phyloP scores from a whole-genome alignment of 169 alveolate genomes.

The Eimeria nieschulzi region DNA sequence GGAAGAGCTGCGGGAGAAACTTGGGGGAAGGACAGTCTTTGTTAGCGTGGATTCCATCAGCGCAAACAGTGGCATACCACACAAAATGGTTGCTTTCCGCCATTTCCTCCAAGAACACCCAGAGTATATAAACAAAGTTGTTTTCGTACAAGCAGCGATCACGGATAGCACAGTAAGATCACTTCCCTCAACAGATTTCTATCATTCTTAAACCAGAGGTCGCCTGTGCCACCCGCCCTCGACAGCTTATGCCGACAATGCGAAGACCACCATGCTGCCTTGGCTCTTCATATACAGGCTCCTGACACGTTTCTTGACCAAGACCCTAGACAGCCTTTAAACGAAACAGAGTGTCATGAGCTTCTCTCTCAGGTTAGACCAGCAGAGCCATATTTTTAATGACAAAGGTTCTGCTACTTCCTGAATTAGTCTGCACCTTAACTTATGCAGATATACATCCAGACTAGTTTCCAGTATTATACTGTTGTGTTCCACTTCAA shows the following conservation, averaged over 20 bases:
- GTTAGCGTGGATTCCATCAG: neutral
- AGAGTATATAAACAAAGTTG: neutral
- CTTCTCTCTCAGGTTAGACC: neutral
- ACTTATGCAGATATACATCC: too few relatives aligned
- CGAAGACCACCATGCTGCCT: too few relatives aligned
- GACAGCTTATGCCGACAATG: too few relatives aligned
- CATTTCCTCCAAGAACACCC: slow-evolving; percentile 57
- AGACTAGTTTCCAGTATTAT: too few relatives aligned
- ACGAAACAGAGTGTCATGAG: neutral
- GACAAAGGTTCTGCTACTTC: too few relatives aligned
- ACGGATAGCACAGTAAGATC: neutral
- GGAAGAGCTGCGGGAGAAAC: slow-evolving; percentile 11
- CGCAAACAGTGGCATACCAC: slow-evolving; percentile 67
- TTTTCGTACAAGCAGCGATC: neutral
- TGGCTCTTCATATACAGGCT: neutral
- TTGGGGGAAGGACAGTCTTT: neutral
- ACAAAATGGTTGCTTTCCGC: slow-evolving; percentile 58
- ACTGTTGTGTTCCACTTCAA: too few relatives aligned
- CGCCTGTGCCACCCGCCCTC: too few relatives aligned
- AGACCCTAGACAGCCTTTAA: neutral
- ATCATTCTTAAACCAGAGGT: too few relatives aligned
- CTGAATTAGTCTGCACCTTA: too few relatives aligned
- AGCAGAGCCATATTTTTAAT: neutral
- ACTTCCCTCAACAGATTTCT: neutral
- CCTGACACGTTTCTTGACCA: slow-evolving; percentile 10